These are phyloP conservation scores for Claviceps digitariae DNA, from an alignment of 2,329 filamentous ascomycete genomes.

Conservation along the genomic window DNA sequence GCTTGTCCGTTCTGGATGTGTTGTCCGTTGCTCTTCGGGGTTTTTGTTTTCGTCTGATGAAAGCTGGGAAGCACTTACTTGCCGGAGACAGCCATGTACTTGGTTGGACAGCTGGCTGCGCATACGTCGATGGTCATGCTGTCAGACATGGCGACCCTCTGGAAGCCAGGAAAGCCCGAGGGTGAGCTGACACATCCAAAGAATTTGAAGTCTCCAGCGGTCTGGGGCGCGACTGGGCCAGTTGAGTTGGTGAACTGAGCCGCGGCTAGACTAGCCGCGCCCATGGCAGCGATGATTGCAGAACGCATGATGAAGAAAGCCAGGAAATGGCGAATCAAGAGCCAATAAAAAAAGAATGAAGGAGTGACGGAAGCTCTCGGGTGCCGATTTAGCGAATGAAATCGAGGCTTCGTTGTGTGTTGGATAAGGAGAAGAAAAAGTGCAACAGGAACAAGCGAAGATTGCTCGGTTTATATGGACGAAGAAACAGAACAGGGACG, in stretches of 20 bases:
- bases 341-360: conserved; percentile 10
- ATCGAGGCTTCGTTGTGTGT: conserved; percentile 17
- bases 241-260: conserved; percentile 11
- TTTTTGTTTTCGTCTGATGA: background rate
- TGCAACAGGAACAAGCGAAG: conserved; percentile 8
- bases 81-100: conserved; percentile 15
- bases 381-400: conserved; percentile 13
- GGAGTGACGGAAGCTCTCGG: conserved; percentile 14
- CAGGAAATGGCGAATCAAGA: background rate
- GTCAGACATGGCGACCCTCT: conserved; percentile 4
- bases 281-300: conserved; percentile 16
- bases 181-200: conserved; percentile 15
- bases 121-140: conserved; percentile 15
- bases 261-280: conserved; percentile 17
- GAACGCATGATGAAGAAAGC: conserved; percentile 16
- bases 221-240: conserved; percentile 8
- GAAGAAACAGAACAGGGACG: background rate
- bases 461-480: conserved; percentile 16
- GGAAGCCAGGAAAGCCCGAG: conserved; percentile 13
- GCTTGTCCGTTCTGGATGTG: background rate
- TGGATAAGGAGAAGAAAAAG: conserved; percentile 4
- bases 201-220: conserved; percentile 11
- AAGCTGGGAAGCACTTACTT: conserved; percentile 12
- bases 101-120: conserved; percentile 10
- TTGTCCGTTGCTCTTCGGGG: too few relatives aligned